Evolutionary conservation across 1,139 yeast species (phyloP).

Genomic region (Yamadazyma sp.): DNA sequence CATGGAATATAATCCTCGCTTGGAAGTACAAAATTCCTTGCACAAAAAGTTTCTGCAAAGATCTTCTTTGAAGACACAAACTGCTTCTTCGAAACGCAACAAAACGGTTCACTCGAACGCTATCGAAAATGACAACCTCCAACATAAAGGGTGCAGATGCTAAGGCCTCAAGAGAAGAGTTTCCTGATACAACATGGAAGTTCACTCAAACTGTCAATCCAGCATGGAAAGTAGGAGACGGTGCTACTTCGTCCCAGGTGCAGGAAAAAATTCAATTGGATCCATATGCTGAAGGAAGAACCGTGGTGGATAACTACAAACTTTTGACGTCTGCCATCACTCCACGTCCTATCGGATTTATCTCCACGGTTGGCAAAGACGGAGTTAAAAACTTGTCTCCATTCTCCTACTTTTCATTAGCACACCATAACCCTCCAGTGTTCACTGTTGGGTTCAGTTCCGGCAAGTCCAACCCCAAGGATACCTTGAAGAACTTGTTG

Average conservation of each 20-base stretch:
- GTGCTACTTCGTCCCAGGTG: conserved; percentile 36
- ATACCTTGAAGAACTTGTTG: conserved; percentile 47
- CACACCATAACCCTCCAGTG: conserved; percentile 56
- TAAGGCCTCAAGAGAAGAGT: background rate
- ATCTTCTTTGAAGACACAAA: too few relatives aligned
- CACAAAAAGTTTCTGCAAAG: too few relatives aligned
- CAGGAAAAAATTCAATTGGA: conserved; percentile 44
- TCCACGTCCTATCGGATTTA: conserved; percentile 61
- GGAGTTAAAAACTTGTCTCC: conserved; percentile 56
- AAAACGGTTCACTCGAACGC: too few relatives aligned
- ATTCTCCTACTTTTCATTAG: conserved; percentile 52
- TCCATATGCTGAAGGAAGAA: conserved; percentile 44
- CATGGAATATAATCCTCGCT: too few relatives aligned
- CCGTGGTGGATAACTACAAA: conserved; percentile 47
- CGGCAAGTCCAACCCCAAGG: conserved; percentile 37
- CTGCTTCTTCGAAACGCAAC: too few relatives aligned
- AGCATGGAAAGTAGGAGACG: conserved; percentile 49
- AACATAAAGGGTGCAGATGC: too few relatives aligned
- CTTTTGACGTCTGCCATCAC: conserved; percentile 48
- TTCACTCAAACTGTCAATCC: conserved; percentile 21
- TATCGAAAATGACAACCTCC: too few relatives aligned
- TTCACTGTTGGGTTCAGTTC: conserved; percentile 50
- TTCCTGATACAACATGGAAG: background rate
- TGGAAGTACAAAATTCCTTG: too few relatives aligned
- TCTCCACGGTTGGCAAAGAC: conserved; percentile 42